Percentiles rank a stretch among this genome's conserved stretches.
Evolutionary conservation across 2,329 filamentous ascomycete genomes (phyloP).

Genomic region (Rhynchosporium agropyri): DNA sequence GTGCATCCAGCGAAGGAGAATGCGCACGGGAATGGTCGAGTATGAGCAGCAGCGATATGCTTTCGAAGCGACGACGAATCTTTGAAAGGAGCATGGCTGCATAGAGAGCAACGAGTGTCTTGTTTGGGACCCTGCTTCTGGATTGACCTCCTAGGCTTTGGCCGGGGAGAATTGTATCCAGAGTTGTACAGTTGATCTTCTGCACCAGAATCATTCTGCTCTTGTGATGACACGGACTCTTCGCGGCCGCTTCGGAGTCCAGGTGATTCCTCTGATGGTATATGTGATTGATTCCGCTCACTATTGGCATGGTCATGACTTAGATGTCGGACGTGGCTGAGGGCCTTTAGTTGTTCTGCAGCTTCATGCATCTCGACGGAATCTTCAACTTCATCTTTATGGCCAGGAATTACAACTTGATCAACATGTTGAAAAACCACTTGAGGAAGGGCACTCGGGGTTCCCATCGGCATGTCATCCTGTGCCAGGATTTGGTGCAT

Average conservation of each 20-base stretch:
- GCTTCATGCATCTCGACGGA: conserved; percentile 72
- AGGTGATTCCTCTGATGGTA: conserved; percentile 41
- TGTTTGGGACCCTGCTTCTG: conserved; percentile 52
- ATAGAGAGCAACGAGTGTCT: conserved; percentile 63
- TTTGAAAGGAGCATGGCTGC: conserved; percentile 67
- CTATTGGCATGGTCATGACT: conserved; percentile 49
- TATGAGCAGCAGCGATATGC: conserved; percentile 69
- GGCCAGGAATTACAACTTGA: conserved; percentile 37
- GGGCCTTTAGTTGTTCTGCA: conserved; percentile 66
- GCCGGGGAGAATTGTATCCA: conserved; percentile 42
- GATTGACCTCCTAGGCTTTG: conserved; percentile 41
- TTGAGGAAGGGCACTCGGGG: conserved; percentile 35
- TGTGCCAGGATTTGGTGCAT: conserved; percentile 30
- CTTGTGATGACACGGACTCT: conserved; percentile 47
- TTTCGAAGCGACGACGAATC: conserved; percentile 67
- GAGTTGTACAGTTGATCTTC: conserved; percentile 46
- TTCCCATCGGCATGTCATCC: conserved; percentile 37
- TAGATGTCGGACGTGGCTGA: conserved; percentile 63
- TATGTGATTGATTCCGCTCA: conserved; percentile 41
- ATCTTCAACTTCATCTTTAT: conserved; percentile 58
- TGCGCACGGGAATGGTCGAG: conserved; percentile 79
- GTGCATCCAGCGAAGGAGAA: conserved; percentile 82
- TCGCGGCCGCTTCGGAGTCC: conserved; percentile 45
- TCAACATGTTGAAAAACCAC: conserved; percentile 36
- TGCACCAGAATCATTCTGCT: conserved; percentile 44